These are phyloP conservation scores for Guadua angustifolia DNA, from an alignment of 176 grass and related monocot genomes.

Conservation along the genomic window DNA sequence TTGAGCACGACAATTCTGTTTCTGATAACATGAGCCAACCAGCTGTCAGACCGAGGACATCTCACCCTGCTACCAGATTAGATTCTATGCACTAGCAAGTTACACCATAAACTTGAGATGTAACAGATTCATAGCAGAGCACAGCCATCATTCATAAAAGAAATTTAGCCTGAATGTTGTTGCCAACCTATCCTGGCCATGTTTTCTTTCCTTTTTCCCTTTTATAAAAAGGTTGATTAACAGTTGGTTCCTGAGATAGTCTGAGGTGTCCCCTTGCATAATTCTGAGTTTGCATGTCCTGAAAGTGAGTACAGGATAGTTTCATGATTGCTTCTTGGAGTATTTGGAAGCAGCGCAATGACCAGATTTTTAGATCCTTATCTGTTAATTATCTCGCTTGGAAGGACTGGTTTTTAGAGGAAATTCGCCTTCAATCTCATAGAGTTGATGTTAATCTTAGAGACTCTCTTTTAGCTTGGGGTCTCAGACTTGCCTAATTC, in stretches of 20 bases:
- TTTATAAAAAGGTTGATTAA: no score
- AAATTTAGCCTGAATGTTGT: conserved; percentile 35
- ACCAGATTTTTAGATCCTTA: no score
- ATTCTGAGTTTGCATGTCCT: conserved; percentile 29
- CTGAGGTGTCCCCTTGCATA: conserved; percentile 2
- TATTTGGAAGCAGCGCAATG: no score
- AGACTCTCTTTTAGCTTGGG: no score
- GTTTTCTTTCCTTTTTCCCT: not conserved
- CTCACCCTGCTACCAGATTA: conserved; percentile 48
- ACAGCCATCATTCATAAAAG: not conserved
- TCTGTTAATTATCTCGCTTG: no score
- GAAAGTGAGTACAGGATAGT: conserved; percentile 13
- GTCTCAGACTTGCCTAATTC: no score
- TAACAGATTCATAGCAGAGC: conserved; percentile 21
- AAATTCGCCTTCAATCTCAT: no score
- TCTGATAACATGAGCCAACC: conserved; percentile 19
- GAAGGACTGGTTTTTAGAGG: no score
- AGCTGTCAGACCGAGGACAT: conserved; percentile 32
- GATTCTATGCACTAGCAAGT: conserved; percentile 32
- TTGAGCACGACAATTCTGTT: conserved; percentile 6
- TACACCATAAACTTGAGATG: conserved; percentile 10
- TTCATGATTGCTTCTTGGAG: no score
- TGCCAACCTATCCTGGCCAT: not conserved
- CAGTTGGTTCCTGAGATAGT: not conserved
- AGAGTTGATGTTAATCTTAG: no score